A percentile compares a stretch with the other conserved stretches of the same genome.
These are phyloP conservation scores for Trichoderma lentiforme DNA, from an alignment of 2,329 filamentous ascomycete genomes.

Conservation along the genomic window DNA sequence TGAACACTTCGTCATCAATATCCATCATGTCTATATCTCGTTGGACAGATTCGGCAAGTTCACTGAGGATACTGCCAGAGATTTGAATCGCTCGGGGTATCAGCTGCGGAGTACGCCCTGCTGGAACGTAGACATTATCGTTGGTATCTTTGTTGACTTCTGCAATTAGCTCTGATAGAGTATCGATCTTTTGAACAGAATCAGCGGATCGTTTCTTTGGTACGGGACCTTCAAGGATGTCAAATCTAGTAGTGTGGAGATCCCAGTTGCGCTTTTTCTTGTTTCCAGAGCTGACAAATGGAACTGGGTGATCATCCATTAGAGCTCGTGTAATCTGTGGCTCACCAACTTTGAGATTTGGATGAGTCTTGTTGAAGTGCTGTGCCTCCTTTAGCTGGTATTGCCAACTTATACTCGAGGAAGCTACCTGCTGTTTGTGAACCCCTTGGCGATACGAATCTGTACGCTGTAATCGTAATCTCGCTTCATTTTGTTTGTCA, in stretches of 20 bases:
- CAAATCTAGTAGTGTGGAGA: neutral
- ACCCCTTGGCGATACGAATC: neutral
- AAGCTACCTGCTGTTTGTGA: neutral
- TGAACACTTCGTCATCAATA: constrained; percentile 6
- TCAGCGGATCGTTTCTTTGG: neutral
- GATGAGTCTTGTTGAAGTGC: neutral
- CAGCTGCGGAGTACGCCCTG: neutral
- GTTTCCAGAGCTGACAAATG: neutral
- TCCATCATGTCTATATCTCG: neutral
- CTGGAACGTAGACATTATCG: neutral
- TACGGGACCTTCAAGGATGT: neutral
- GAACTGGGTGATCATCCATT: neutral
- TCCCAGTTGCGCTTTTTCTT: neutral
- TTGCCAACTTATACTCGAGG: neutral
- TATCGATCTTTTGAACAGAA: neutral
- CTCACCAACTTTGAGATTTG: neutral
- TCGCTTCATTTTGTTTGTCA: neutral
- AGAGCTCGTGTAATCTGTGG: neutral
- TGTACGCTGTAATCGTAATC: neutral
- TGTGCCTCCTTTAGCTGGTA: neutral
- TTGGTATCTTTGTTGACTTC: neutral
- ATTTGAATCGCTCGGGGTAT: neutral
- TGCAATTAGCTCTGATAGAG: neutral
- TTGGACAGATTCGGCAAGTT: neutral
- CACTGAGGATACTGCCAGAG: neutral